Base-by-base conservation (phyloP, 2,329 filamentous ascomycete species). In the Penicillium sp. region DNA sequence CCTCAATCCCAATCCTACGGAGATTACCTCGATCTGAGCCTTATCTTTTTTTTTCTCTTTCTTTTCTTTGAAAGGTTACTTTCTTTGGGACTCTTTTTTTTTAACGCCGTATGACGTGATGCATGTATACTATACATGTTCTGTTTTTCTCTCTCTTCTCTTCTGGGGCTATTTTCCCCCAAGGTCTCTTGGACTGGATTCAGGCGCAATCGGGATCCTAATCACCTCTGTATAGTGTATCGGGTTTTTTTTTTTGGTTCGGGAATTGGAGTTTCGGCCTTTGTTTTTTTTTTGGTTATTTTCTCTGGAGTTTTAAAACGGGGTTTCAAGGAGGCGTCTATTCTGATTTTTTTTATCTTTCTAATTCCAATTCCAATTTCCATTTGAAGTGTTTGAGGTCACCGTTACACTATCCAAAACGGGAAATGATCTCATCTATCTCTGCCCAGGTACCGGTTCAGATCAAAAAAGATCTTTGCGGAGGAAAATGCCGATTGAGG, bases 1-100 rank as follows among this genome's bases (percentile, higher is more conserved):
- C 53, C 60, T 76, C 27, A 75, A 76, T 63, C 68, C 72, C 1
- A 75, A 72, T 56, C 67, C 72, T 15, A 67, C 69, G 38, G 73
- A 75, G 61, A 74, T 76, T 31, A 71, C 72, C 10, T 74, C 72
- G 51, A 71, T 72, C 39, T 74, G 61, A 64, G 46, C 41, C 48
- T 39, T 29, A 27, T 8, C 31, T 16, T 45, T 36, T 50, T 29
- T 11, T 2, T 21, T 31, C 39, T 36, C 27, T 29, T 29, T 11
- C 29, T 11, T 31, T 31, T 31, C 29, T 63, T 15, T 6, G 21
- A 7, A 10, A 34, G 25, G 4, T 43, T 50, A 27, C 27, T 16
- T 31, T 25, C 21, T 41, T 41, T 31, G 31, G 11, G n/a, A 43
- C 50, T 47, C 9, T 41, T 49, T 34, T 43, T 43, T 46, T 46